A percentile compares a stretch with the other conserved stretches of the same genome.
Conservation (phyloP, 768 basidiomycete species). For the Omphalotus guepiniiformis region DNA sequence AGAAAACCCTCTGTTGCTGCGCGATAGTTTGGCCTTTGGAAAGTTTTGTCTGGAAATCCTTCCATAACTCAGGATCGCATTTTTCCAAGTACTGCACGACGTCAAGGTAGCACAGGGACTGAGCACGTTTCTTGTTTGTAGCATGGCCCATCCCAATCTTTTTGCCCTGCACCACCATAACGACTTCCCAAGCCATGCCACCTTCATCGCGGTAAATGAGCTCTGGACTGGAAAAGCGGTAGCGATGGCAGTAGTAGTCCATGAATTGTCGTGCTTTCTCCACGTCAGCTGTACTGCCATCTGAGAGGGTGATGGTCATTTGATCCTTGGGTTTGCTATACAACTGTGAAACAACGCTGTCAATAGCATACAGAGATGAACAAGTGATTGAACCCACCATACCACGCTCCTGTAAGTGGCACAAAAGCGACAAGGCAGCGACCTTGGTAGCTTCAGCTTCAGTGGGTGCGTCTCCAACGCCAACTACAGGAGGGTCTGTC, state of each 20-base stretch:
- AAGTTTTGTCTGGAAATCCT: constrained; percentile 54
- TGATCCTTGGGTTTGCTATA: constrained; percentile 11
- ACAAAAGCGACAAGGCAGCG: constrained; percentile 70
- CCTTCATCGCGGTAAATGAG: constrained; percentile 43
- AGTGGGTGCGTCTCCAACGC: constrained; percentile 54
- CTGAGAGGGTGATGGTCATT: constrained; percentile 40
- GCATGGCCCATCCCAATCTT: constrained; percentile 80
- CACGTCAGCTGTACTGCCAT: constrained; percentile 51
- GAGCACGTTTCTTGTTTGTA: constrained; percentile 65
- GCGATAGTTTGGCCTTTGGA: constrained; percentile 67
- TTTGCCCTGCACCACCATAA: constrained; percentile 71
- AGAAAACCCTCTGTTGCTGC: constrained; percentile 63
- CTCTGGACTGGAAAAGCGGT: constrained; percentile 69
- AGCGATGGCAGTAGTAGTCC: constrained; percentile 90
- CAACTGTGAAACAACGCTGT: neutral
- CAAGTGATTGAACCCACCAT: constrained; percentile 49
- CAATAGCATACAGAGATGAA: neutral
- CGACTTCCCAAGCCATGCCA: constrained; percentile 56
- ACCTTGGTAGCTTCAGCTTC: constrained; percentile 68
- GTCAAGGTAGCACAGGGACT: constrained; percentile 77
- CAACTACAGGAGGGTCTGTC: constrained; percentile 41
- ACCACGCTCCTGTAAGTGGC: constrained; percentile 61
- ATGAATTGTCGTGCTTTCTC: constrained; percentile 85
- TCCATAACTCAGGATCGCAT: constrained; percentile 82
- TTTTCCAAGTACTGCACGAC: constrained; percentile 82